phyloP scores from a whole-genome alignment of 164 flowering plant genomes.

The Euptelea pleiosperma region DNA sequence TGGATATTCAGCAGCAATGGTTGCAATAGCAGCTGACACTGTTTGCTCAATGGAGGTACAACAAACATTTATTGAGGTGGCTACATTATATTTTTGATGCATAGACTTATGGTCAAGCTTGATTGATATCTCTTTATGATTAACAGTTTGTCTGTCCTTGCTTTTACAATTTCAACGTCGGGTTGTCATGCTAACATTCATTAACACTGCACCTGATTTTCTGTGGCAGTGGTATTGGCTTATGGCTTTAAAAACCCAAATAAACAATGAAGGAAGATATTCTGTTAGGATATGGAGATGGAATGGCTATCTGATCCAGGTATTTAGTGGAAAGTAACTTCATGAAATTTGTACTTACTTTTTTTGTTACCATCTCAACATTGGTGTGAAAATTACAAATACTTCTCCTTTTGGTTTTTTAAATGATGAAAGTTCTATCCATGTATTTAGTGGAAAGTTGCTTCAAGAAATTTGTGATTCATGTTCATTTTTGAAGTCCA shows the following conservation, averaged over 20 bases:
- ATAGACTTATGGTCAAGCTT: not conserved
- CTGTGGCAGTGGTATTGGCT: conserved; percentile 82
- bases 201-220: conserved; percentile 11
- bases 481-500: not conserved
- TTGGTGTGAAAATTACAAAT: too few species aligned
- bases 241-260: conserved; percentile 51
- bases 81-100: conserved; percentile 4
- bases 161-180: not conserved
- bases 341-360: not conserved
- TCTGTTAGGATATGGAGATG: conserved; percentile 72
- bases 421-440: too few species aligned
- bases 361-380: too few species aligned
- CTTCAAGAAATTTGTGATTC: not conserved
- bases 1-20: conserved; percentile 70
- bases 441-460: conserved; percentile 39
- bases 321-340: conserved; percentile 19
- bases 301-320: conserved; percentile 77
- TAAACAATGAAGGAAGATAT: conserved; percentile 25
- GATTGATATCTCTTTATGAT: conserved; percentile 1
- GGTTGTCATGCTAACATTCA: not conserved
- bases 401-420: too few species aligned
- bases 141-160: not conserved
- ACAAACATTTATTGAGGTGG: not conserved
- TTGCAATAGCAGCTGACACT: conserved; percentile 60
- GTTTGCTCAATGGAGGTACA: conserved; percentile 77